Conservation (phyloP, 305 asterid genomes). For the Fraxinus floribunda region DNA sequence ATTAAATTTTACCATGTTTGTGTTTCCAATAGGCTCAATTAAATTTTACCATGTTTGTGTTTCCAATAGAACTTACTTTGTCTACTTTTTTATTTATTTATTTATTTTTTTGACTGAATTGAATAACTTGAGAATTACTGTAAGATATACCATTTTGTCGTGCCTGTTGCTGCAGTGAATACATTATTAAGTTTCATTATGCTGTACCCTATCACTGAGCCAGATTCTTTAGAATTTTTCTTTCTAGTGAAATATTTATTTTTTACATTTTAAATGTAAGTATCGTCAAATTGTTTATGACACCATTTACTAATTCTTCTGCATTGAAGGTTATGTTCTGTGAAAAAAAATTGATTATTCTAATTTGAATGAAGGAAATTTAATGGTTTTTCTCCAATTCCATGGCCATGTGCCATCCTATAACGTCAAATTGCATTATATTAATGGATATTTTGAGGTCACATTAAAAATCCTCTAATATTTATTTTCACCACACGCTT, state of each 20-base stretch:
- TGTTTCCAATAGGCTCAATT: not conserved
- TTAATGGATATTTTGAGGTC: not conserved
- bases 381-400: not conserved
- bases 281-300: not conserved
- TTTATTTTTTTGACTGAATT: not conserved
- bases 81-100: too few relatives aligned
- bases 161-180: not conserved
- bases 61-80: not conserved
- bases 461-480: not conserved
- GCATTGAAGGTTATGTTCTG: not conserved
- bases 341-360: not conserved
- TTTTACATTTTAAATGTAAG: not conserved
- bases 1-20: not conserved
- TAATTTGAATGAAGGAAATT: not conserved
- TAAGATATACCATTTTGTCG: not conserved
- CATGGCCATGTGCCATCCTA: not conserved
- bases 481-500: not conserved
- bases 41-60: not conserved
- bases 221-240: not conserved
- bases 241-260: not conserved
- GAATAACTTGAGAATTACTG: not conserved
- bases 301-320: not conserved
- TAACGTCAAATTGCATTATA: not conserved
- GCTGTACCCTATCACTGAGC: not conserved
- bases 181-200: not conserved